Conservation (phyloP, 345 rosid species). For the Eucalyptus polybractea region DNA sequence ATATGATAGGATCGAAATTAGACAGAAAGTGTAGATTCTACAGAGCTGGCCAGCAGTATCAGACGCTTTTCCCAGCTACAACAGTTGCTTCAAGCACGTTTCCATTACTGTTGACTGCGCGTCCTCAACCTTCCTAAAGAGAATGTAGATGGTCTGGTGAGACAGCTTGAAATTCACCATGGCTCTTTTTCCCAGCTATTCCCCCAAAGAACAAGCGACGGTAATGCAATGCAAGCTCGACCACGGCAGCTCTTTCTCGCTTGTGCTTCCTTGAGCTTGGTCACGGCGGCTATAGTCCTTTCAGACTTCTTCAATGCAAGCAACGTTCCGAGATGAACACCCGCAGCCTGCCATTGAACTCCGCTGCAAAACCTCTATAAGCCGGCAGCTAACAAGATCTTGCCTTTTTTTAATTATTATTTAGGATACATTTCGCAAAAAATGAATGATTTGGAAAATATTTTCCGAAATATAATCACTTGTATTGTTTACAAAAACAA, state of each 20-base stretch:
- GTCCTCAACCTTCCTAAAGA: neutral
- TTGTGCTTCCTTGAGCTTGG: too few species aligned
- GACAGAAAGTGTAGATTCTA: neutral
- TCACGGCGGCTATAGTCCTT: too few species aligned
- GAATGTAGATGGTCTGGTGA: neutral
- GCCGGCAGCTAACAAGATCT: fast-evolving
- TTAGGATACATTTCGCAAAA: too few species aligned
- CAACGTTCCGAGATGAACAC: too few species aligned
- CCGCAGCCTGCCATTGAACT: too few species aligned
- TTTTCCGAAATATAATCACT: too few species aligned
- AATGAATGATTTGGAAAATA: too few species aligned
- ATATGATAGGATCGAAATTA: neutral
- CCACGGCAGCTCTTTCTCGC: too few species aligned
- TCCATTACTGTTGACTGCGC: neutral
- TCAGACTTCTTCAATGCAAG: too few species aligned
- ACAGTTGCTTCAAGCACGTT: neutral
- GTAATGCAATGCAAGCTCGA: slow-evolving; percentile 19
- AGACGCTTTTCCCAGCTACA: neutral
- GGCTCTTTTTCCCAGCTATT: slow-evolving; percentile 72
- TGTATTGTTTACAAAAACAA: too few species aligned
- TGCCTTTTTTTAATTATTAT: too few species aligned
- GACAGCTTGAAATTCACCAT: slow-evolving; percentile 53
- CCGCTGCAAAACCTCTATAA: too few species aligned
- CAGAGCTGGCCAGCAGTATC: neutral
- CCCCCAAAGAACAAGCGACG: slow-evolving; percentile 64